Conservation (phyloP, 306 rosid genomes). For the Trifolium repens region DNA sequence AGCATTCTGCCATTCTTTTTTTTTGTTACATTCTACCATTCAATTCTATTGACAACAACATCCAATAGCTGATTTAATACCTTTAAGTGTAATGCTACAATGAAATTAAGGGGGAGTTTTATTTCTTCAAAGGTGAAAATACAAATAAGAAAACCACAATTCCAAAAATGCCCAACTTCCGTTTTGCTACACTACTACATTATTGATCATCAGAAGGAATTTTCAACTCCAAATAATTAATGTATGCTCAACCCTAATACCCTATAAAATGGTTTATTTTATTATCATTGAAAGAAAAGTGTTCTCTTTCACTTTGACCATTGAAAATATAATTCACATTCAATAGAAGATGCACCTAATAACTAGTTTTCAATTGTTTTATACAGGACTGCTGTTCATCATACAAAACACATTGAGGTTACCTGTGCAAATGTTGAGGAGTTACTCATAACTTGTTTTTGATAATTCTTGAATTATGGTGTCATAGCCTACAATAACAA, state of each 20-base stretch:
- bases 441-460: too few relatives aligned
- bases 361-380: too few relatives aligned
- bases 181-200: constrained; percentile 15
- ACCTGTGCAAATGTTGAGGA: too few relatives aligned
- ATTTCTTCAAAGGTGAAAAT: not conserved
- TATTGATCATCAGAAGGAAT: not conserved
- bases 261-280: constrained; percentile 10
- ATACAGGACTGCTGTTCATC: too few relatives aligned
- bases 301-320: constrained; percentile 9
- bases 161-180: constrained; percentile 15
- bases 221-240: constrained; percentile 1
- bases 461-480: too few relatives aligned
- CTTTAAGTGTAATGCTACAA: not conserved
- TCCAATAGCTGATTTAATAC: too few relatives aligned
- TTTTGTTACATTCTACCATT: too few relatives aligned
- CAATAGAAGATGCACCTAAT: too few relatives aligned
- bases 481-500: too few relatives aligned
- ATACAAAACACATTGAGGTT: too few relatives aligned
- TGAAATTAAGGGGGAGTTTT: not conserved
- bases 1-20: too few relatives aligned
- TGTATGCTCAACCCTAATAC: not conserved
- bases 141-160: constrained; percentile 29
- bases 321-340: constrained; percentile 19
- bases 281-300: not conserved
- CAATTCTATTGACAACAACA: too few relatives aligned